Percentiles rank a stretch among this genome's conserved stretches.
These are phyloP conservation scores for Geoglossum glabrum DNA, from an alignment of 495 filamentous ascomycete species.

Conservation along the genomic window DNA sequence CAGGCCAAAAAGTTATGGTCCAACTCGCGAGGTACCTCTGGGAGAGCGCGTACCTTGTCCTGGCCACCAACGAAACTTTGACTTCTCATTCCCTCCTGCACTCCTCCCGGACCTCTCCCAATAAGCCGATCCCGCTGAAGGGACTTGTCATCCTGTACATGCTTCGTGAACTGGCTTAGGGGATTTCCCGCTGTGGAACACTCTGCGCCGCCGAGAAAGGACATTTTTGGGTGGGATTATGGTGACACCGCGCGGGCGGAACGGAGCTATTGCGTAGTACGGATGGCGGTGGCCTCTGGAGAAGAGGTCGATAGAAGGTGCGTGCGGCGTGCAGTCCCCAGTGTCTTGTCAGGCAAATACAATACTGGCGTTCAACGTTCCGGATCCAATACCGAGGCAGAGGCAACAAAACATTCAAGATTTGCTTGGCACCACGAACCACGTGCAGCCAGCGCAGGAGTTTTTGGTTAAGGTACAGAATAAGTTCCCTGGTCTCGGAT, in stretches of 20 bases:
- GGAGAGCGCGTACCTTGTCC: constrained; percentile 30
- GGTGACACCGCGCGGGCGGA: not conserved
- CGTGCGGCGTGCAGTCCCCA: not conserved
- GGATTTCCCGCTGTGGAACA: constrained; percentile 95
- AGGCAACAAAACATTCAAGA: no score
- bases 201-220: constrained; percentile 84
- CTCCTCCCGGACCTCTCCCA: constrained; percentile 39
- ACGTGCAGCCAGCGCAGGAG: no score
- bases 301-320: not conserved
- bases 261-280: not conserved
- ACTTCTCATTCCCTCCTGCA: constrained; percentile 46
- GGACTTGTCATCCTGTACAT: constrained; percentile 84
- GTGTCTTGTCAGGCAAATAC: not conserved
- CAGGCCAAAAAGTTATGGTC: not conserved
- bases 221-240: constrained; percentile 34
- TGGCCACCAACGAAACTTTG: constrained; percentile 36
- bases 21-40: not conserved
- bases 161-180: constrained; percentile 88
- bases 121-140: constrained; percentile 76
- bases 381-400: not conserved
- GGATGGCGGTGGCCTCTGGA: not conserved
- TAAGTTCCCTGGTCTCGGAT: no score
- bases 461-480: no score
- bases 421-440: no score
- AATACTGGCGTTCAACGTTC: not conserved